A percentile compares a stretch with the other conserved stretches of the same genome.
These are phyloP conservation scores for Pisolithus microcarpus DNA, from an alignment of 768 basidiomycete genomes.

Conservation along the genomic window DNA sequence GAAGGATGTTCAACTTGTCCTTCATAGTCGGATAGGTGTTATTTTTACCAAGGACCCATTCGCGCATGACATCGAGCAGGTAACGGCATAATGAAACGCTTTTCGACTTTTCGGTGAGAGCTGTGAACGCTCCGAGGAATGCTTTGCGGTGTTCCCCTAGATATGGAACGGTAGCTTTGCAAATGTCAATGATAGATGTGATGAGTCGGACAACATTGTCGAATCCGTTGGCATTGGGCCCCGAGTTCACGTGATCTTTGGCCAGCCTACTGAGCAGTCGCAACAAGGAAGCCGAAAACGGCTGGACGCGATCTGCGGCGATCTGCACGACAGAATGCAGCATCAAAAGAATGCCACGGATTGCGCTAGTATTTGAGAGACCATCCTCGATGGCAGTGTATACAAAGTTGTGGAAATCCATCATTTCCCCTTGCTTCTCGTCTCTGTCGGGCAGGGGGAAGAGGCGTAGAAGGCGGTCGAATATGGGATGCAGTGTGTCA, in stretches of 20 bases:
- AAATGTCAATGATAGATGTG: conserved; percentile 80
- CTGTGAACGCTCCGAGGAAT: conserved; percentile 69
- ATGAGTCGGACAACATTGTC: conserved; percentile 59
- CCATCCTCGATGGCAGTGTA: conserved; percentile 72
- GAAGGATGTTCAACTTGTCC: conserved; percentile 85
- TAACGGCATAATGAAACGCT: conserved; percentile 72
- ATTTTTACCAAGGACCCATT: conserved; percentile 84
- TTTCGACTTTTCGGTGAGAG: conserved; percentile 86
- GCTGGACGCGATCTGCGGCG: conserved; percentile 76
- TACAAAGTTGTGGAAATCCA: conserved; percentile 74
- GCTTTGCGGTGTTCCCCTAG: conserved; percentile 83
- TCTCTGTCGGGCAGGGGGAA: conserved; percentile 79
- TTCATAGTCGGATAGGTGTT: conserved; percentile 89
- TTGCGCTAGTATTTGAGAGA: conserved; percentile 59
- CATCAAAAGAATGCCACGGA: conserved; percentile 80
- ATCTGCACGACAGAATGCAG: conserved; percentile 78
- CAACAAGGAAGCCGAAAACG: conserved; percentile 67
- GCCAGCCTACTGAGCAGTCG: conserved; percentile 79
- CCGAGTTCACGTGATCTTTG: conserved; percentile 75
- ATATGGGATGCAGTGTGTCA: conserved; percentile 74
- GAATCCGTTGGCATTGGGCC: conserved; percentile 40
- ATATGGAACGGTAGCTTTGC: conserved; percentile 68
- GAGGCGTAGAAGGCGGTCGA: conserved; percentile 69
- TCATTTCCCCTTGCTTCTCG: conserved; percentile 59
- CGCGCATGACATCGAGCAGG: conserved; percentile 76